Base-by-base conservation (phyloP, 108 stramenopile species). In the Asterionellopsis glacialis region DNA sequence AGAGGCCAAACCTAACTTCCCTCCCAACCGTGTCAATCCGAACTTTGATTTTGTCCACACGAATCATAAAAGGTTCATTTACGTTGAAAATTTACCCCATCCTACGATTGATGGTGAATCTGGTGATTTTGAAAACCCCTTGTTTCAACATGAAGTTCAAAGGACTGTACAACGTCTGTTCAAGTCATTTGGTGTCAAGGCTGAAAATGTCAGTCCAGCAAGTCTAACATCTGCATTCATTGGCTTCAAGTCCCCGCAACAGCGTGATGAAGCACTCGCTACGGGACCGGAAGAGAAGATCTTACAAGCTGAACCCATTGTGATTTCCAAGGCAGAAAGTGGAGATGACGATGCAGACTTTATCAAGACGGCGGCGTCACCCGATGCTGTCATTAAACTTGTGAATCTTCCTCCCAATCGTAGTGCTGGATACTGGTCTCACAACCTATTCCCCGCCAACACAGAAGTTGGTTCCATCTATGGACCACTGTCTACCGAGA, bases 181-280 rank as follows among this genome's bases (percentile, higher is more conserved):
- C 33, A 33, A 33, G 7, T 33, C 33, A 33, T 85, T 90, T 41
- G 80, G 75, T 33, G 73, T 85, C 0, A 67, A 57, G 24, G 61
- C 83, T 3, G 59, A 66, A 61, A 63, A 82, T 54, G 86, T 93
- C 13, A 69, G 51, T 42, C 80, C 82, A n/a, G 82, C 84, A 16
- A 80, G 69, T 39, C 61, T 75, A 10, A 84, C 86, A 11, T 84
- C 84, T 13, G 91, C 82, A 4, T 93, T 86, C 65, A 76, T 93
- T 33, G 91, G 91, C 15, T 88, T 86, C 43, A 52, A 65, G 3
- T 59, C 76, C 28, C 67, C 66, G 47, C 50, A 68, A 21, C 73
- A 88, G 19, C 72, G 71, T 21, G 64, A 72, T 42, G 58, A 81
- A 49, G 71, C 74, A 33, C 51, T 68, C 41, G 51, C 1, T 19